Conservation (phyloP, 192 early-diverging fungal species). For the Coemansia sp. region DNA sequence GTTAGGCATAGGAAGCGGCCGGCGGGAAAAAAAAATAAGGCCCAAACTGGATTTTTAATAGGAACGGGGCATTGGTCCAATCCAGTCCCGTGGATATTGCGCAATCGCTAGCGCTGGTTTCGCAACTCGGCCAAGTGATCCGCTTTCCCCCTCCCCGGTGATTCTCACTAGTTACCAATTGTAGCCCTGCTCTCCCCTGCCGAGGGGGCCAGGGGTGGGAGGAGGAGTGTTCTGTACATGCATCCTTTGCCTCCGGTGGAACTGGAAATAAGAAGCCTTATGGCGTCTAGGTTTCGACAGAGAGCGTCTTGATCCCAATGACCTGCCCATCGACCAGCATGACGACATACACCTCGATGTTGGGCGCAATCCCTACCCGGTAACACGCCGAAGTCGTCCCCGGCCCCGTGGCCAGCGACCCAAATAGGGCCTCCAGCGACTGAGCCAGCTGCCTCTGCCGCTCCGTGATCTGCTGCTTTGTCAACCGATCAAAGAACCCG, state of each 20-base stretch:
- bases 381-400: conserved; percentile 31
- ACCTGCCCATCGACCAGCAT: conserved; percentile 46
- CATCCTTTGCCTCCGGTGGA: no score
- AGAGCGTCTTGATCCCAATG: conserved; percentile 42
- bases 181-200: no score
- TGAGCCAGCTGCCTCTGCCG: conserved; percentile 25
- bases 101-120: conserved; percentile 6
- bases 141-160: neutral
- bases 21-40: no score
- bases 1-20: neutral
- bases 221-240: no score
- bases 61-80: no score
- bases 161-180: no score
- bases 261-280: no score
- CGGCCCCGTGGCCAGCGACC: conserved; percentile 3
- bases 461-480: conserved; percentile 33
- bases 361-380: conserved; percentile 31
- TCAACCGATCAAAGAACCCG: conserved; percentile 19
- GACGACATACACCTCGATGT: conserved; percentile 45
- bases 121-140: neutral
- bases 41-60: no score
- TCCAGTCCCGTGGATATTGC: conserved; percentile 27
- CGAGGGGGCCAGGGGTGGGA: no score
- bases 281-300: conserved; percentile 23
- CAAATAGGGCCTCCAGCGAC: conserved; percentile 22